Percentiles rank a stretch among this genome's conserved stretches.
These are phyloP conservation scores for Phaeotremella fagi DNA, from an alignment of 768 basidiomycete genomes.

Conservation along the genomic window DNA sequence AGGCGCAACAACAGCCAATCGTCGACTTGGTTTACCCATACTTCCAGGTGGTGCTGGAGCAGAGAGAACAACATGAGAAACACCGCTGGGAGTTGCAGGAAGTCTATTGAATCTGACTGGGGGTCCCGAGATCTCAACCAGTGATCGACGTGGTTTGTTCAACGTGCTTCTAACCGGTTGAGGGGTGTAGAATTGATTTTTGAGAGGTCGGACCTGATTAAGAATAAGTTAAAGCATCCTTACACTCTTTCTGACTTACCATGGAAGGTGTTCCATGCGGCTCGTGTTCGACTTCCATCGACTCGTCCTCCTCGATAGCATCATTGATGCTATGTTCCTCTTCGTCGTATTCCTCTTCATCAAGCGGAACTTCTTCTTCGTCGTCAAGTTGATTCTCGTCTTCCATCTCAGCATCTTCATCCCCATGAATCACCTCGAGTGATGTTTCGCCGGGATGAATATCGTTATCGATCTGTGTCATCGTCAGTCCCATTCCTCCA, in stretches of 20 bases:
- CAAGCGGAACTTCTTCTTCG: constrained; percentile 3
- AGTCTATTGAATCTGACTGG: constrained; percentile 24
- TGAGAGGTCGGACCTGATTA: neutral
- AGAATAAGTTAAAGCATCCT: neutral
- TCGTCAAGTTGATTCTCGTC: constrained; percentile 5
- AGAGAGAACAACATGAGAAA: neutral
- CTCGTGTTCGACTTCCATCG: neutral
- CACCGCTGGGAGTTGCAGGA: constrained; percentile 14
- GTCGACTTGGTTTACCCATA: constrained; percentile 25
- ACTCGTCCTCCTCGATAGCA: neutral
- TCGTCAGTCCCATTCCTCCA: neutral
- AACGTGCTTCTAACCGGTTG: constrained; percentile 22
- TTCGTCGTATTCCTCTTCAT: constrained; percentile 1
- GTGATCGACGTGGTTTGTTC: constrained; percentile 24
- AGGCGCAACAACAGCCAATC: neutral
- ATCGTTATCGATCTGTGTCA: neutral
- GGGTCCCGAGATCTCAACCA: constrained; percentile 31
- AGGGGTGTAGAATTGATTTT: constrained; percentile 38
- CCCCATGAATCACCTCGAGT: too few relatives aligned
- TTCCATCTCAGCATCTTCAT: constrained; percentile 5
- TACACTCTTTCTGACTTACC: too few relatives aligned
- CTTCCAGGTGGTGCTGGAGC: constrained; percentile 18
- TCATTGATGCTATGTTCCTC: too few relatives aligned
- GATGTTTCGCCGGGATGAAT: too few relatives aligned
- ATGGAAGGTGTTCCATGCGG: neutral